Percentiles rank a stretch among this genome's conserved stretches.
These are phyloP conservation scores for Wickerhamiella brachini DNA, from an alignment of 805 yeast genomes.

Conservation along the genomic window DNA sequence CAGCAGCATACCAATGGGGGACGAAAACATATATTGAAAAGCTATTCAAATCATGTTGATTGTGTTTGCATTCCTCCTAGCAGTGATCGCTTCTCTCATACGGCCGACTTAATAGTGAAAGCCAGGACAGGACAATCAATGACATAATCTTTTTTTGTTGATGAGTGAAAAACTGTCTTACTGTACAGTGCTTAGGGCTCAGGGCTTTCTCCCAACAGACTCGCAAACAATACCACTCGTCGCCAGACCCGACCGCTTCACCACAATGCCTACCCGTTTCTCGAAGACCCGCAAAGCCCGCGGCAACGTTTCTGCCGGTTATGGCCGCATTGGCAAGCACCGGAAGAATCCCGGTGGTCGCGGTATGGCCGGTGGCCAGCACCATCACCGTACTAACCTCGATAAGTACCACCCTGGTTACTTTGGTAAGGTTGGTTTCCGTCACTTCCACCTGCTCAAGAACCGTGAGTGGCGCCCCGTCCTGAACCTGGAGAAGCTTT, in stretches of 20 bases:
- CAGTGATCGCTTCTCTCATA: not conserved
- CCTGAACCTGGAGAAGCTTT: slow-evolving; percentile 94
- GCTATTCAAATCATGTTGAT: not conserved
- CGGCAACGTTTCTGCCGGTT: slow-evolving; percentile 99
- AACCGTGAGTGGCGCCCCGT: slow-evolving; percentile 96
- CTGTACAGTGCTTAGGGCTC: not conserved
- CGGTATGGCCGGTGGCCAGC: slow-evolving; percentile 99
- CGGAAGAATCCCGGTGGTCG: slow-evolving; percentile 99
- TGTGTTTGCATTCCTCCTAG: not conserved
- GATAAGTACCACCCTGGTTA: slow-evolving; percentile 99
- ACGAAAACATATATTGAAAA: not conserved
- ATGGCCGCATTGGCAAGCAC: slow-evolving; percentile 99
- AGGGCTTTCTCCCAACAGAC: not conserved
- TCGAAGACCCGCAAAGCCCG: slow-evolving; percentile 99
- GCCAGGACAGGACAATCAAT: not conserved
- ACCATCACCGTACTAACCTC: slow-evolving; percentile 99
- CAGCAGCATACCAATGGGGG: too few relatives aligned
- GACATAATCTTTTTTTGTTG: not conserved
- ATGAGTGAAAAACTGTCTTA: not conserved
- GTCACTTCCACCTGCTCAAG: slow-evolving; percentile 95
- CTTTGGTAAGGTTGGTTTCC: slow-evolving; percentile 99
- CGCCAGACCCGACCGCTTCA: not conserved
- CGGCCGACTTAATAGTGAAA: not conserved
- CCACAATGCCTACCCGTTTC: slow-evolving; percentile 90
- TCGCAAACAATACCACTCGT: not conserved